Evolutionary conservation across 1,139 yeast species (phyloP), one percentile per base, ranked within the genome.

Genomic region (Yarrowia galli): DNA sequence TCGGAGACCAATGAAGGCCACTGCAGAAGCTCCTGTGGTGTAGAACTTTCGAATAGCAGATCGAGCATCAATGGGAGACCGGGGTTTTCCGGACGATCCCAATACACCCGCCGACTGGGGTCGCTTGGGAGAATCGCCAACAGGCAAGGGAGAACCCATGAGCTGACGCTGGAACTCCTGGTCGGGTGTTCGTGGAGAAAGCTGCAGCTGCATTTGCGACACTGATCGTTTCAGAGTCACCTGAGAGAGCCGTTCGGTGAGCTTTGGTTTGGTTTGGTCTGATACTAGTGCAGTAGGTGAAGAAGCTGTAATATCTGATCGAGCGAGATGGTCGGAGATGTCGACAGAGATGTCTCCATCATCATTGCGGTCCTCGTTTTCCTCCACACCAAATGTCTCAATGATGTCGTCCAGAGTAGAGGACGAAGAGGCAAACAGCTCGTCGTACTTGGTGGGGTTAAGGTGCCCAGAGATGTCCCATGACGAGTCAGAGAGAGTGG

Each of bases 371-470:
- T 54, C 61, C 12, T 8, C 25, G 22, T 58, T 35, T 35, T 28
- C 64, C 22, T 56, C 64, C 5, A 32, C 64, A n/a, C 70, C 74
- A 67, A 74, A 74, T 1, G 71, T 51, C 65, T 75, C 77, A 7
- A 74, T 67, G n/a, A 73, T 73, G 12, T 71, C 72, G 45, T 74
- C 77, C 22, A 75, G 69, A 3, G 77, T 74, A 1, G 77, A 75
- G 3, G 75, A 72, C 0, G 77, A 73, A n/a, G 73, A 71, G 3
- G 72, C 68, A 40, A 71, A 67, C 23, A 56, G 53, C 38, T 61
- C 60, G 18, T 53, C 63, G 35, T 25, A 48, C 8, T 63, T 25
- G 22, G 49, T 10, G 46, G 67, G 53, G 3, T 63, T 23, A n/a
- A 48, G 18, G 40, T 48, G 66, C 23, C 56, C 66, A 23, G 58